phyloP scores from a whole-genome alignment of 228 moss, liverwort and hornwort species.

The Sphagnum fallax region DNA sequence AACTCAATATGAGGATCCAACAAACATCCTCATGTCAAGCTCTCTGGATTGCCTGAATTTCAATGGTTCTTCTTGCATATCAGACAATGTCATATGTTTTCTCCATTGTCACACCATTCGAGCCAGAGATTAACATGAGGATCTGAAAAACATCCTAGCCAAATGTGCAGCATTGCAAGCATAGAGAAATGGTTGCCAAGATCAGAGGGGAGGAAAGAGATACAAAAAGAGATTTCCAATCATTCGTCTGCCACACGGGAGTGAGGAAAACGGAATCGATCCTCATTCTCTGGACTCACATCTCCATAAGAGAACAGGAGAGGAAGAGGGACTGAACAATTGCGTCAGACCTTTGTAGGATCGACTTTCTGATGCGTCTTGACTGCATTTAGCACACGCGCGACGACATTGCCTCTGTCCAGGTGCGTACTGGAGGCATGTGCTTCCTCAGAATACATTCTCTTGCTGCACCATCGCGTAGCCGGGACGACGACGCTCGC shows the following conservation, averaged over 20 bases:
- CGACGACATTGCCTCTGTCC: constrained; percentile 34
- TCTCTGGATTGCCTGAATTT: too few species aligned
- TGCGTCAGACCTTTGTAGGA: constrained; percentile 29
- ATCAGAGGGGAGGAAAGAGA: neutral
- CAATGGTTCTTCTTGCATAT: too few species aligned
- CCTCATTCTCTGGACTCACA: neutral
- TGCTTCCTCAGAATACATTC: constrained; percentile 13
- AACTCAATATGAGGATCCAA: too few species aligned
- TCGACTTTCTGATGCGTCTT: constrained; percentile 41
- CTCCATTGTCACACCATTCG: too few species aligned
- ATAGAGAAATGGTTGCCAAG: neutral
- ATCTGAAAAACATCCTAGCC: too few species aligned
- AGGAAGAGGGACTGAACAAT: neutral
- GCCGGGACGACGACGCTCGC: too few species aligned
- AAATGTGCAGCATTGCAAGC: neutral
- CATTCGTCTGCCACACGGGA: too few species aligned
- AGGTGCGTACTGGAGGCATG: constrained; percentile 36
- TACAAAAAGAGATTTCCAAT: neutral
- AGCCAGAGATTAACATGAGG: too few species aligned
- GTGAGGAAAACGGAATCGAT: too few species aligned
- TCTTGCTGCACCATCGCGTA: too few species aligned
- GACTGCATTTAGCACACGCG: constrained; percentile 36
- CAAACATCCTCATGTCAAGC: too few species aligned
- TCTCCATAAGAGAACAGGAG: neutral
- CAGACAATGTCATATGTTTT: too few species aligned